Evolutionary conservation across 352 stramenopile species (phyloP), one percentile per base, ranked within the genome.

Genomic region (Pythium graminicola): DNA sequence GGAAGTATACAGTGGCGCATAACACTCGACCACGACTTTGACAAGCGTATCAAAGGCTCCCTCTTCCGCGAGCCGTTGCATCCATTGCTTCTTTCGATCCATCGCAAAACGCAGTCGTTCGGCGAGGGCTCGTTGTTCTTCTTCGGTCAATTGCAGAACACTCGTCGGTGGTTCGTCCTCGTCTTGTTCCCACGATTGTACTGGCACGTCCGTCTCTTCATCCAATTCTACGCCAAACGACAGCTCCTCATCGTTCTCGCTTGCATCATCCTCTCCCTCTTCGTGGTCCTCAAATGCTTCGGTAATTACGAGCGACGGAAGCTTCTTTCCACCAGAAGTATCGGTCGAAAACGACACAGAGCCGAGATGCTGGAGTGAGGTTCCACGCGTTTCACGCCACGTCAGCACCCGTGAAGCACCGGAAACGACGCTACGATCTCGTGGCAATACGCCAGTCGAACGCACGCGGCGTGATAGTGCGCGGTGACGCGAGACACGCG

Each of bases 71-170:
- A 85, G 70, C 40, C 55, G 54, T 53, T 73, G 65, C 72, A 87
- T 79, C 73, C 73, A 87, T 50, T 61, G 43, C 52, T 69, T 77
- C 57, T 87, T 87, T 51, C 77, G 74, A 45, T 81, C 73, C 72
- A 87, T 72, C 4, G 63, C 76, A n/a, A 56, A 48, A 9, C 70
- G 61, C 23, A 87, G 76, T 31, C 73, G 69, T 50, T 70, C 48
- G 19, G 65, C 73, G 2, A 79, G 54, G 7, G 52, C 63, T 16
- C 48, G 64, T 27, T 66, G 42, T 23, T 72, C 57, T 16, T 67
- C 49, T 23, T 13, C 24, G 41, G 48, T 50, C 19, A 64, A 29
- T 6, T n/a, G 31, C 22, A 19, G 26, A 23, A 28, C 11, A 9
- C n/a, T n/a, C n/a, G n/a, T n/a, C n/a, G n/a, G n/a, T n/a, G 10